A percentile compares a stretch with the other conserved stretches of the same genome.
Conservation (phyloP, 1,284 basidiomycete genomes). For the Schizophyllum commune region DNA sequence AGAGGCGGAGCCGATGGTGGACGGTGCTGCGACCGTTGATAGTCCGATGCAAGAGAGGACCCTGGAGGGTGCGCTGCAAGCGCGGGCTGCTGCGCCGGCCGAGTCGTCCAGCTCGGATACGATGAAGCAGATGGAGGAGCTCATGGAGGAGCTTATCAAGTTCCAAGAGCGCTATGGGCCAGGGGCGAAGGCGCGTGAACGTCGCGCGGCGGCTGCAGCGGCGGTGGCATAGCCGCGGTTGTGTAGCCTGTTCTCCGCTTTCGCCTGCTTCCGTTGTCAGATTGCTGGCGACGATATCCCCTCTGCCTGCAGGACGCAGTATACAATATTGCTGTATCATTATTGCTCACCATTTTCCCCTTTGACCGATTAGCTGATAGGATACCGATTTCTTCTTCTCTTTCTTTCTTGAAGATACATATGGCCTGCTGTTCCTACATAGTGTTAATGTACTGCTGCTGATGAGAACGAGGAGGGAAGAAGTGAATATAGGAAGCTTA, state of each 20-base stretch:
- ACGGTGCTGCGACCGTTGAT: neutral
- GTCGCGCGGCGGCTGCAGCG: constrained; percentile 13
- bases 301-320: neutral
- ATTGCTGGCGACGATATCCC: neutral
- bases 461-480: neutral
- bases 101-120: constrained; percentile 28
- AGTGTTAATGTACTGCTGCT: neutral
- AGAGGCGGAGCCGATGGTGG: neutral
- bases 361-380: neutral
- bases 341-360: neutral
- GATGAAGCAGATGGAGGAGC: constrained; percentile 79
- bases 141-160: constrained; percentile 78
- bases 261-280: neutral
- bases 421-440: neutral
- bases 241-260: neutral
- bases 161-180: constrained; percentile 84
- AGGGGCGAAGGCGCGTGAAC: constrained; percentile 47
- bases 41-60: neutral
- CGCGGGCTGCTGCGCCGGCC: neutral
- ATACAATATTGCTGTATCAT: neutral
- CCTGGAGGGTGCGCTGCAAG: neutral
- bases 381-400: neutral
- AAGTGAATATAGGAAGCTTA: neutral
- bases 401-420: neutral
- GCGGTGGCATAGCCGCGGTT: neutral